Evolutionary conservation across 176 grass and related monocot genomes (phyloP).

Genomic region (Oryza meyeriana): DNA sequence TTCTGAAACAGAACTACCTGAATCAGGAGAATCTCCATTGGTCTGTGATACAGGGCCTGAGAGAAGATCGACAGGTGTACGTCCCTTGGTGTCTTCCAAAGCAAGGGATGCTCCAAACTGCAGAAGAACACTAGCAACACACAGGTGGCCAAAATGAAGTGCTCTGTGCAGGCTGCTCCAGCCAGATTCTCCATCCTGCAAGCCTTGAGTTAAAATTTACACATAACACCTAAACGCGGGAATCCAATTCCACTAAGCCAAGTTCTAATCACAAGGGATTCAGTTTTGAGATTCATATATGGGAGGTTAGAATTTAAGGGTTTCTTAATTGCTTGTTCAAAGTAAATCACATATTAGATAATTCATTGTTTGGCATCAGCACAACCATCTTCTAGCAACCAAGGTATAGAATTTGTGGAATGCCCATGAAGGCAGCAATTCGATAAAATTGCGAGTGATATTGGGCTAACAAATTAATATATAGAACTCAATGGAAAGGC

Average conservation of each 20-base stretch:
- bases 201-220: neutral
- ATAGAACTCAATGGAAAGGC: slow-evolving; percentile 3
- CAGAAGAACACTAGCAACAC: slow-evolving; percentile 76
- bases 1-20: slow-evolving; percentile 50
- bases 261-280: neutral
- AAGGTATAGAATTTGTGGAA: slow-evolving; percentile 1
- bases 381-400: neutral
- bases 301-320: neutral
- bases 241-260: neutral
- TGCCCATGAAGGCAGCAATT: neutral
- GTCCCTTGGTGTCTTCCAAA: slow-evolving; percentile 86
- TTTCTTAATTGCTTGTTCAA: neutral
- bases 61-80: slow-evolving; percentile 87
- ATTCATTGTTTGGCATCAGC: neutral
- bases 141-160: slow-evolving; percentile 94
- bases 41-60: slow-evolving; percentile 79
- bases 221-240: neutral
- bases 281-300: neutral
- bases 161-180: slow-evolving; percentile 98
- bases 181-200: slow-evolving; percentile 96
- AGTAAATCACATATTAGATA: neutral
- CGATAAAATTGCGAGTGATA: neutral
- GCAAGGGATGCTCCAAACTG: slow-evolving; percentile 78
- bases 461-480: neutral
- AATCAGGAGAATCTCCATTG: slow-evolving; percentile 58